Conservation (phyloP, 148 eudicot species). For the Beta vulgaris region DNA sequence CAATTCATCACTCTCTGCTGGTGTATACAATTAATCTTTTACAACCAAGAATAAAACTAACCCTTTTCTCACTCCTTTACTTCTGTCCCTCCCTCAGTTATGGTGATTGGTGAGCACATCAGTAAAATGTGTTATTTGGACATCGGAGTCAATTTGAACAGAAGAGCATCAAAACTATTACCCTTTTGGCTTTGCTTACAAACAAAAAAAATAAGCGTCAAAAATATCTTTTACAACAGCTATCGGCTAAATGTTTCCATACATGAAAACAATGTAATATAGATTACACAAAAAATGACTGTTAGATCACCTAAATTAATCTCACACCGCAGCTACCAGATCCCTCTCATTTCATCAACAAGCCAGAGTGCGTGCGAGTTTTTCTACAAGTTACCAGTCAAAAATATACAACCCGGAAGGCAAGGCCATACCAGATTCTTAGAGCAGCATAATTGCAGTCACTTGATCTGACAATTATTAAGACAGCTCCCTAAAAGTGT, state of each 20-base stretch:
- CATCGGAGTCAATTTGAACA: too few species aligned
- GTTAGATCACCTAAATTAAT: constrained; percentile 20
- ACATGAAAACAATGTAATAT: constrained; percentile 23
- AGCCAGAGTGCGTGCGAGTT: neutral
- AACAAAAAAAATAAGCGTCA: neutral
- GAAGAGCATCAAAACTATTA: too few species aligned
- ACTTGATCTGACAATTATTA: constrained; percentile 2
- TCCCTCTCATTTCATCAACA: constrained; percentile 6
- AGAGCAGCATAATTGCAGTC: constrained; percentile 2
- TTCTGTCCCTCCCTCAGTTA: too few species aligned
- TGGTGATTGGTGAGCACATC: too few species aligned
- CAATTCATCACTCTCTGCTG: too few species aligned
- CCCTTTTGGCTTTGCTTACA: too few species aligned
- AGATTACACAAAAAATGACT: constrained; percentile 24
- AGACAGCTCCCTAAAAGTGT: constrained; percentile 1
- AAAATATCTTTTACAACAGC: constrained; percentile 7
- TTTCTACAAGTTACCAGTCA: constrained; percentile 21
- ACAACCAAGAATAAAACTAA: too few species aligned
- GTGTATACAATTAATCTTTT: too few species aligned
- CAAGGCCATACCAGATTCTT: neutral
- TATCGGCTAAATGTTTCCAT: constrained; percentile 14
- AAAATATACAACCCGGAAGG: constrained; percentile 19
- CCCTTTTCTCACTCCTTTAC: too few species aligned
- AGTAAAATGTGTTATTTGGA: too few species aligned
- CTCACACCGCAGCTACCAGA: constrained; percentile 7